Percentiles rank a stretch among this genome's conserved stretches.
phyloP scores from a whole-genome alignment of 2,329 filamentous ascomycete species.

The Trichophyton verrucosum region DNA sequence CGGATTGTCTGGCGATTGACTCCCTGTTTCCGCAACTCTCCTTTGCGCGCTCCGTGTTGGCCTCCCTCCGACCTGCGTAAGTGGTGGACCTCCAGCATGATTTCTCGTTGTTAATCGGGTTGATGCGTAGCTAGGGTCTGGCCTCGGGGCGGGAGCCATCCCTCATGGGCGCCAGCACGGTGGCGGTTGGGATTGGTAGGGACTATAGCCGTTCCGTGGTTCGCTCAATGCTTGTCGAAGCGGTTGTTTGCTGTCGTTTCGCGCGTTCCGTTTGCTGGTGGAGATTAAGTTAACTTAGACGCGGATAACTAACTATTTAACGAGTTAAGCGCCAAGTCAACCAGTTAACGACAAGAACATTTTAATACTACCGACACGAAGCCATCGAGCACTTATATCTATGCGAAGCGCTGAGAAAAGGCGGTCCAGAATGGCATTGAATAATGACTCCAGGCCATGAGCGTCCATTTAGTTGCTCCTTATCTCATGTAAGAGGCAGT shows the following conservation, averaged over 20 bases:
- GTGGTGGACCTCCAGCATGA: slow-evolving; percentile 12
- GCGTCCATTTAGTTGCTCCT: too few relatives aligned
- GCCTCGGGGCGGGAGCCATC: slow-evolving; percentile 11
- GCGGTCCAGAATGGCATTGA: too few relatives aligned
- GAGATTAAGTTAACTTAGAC: neutral
- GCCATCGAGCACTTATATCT: neutral
- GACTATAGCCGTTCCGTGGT: neutral
- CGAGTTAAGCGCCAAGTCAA: neutral
- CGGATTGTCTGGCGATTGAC: neutral
- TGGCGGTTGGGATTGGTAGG: neutral
- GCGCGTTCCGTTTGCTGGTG: neutral
- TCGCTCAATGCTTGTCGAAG: neutral
- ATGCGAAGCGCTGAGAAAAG: too few relatives aligned
- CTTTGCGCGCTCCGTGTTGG: neutral
- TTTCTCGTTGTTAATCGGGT: slow-evolving; percentile 17
- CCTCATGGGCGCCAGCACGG: neutral
- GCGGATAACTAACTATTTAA: neutral
- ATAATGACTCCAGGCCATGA: too few relatives aligned
- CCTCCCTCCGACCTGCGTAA: slow-evolving; percentile 16
- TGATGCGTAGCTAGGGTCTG: slow-evolving; percentile 20
- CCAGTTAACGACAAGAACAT: neutral
- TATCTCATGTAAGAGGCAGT: neutral
- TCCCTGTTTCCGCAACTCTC: neutral
- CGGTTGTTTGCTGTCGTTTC: neutral
- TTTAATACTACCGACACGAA: neutral